Evolutionary conservation across 169 alveolate genomes (phyloP).

Genomic region (Perkinsus olseni): DNA sequence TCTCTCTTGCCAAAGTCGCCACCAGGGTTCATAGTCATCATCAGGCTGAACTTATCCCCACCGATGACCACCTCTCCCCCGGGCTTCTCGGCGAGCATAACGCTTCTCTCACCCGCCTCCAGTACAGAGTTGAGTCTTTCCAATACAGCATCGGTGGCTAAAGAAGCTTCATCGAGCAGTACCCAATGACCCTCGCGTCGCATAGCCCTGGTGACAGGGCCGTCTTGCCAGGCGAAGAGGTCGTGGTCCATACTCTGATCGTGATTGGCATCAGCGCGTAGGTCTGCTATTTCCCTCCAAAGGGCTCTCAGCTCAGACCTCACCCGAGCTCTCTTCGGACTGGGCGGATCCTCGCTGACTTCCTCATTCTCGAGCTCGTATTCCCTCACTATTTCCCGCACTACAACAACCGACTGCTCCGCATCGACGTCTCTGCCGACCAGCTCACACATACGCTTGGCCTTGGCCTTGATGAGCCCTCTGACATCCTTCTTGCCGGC

Average conservation of each 20-base stretch:
- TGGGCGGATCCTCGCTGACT: conserved; percentile 13
- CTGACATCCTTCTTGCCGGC: conserved; percentile 38
- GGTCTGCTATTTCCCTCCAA: conserved; percentile 2
- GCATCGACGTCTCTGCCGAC: conserved; percentile 15
- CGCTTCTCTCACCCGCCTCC: conserved; percentile 70
- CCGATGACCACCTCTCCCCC: conserved; percentile 14
- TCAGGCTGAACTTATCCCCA: conserved; percentile 64
- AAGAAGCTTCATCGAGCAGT: conserved; percentile 94
- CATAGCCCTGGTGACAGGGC: conserved; percentile 94
- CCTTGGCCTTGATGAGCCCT: conserved; percentile 21
- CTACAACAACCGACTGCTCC: conserved; percentile 11
- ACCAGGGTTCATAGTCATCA: conserved; percentile 99
- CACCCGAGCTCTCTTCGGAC: not conserved
- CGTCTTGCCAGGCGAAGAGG: conserved; percentile 97
- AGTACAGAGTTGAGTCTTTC: conserved; percentile 96
- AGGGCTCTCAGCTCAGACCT: not conserved
- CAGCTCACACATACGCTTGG: conserved; percentile 28
- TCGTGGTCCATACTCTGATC: conserved; percentile 37
- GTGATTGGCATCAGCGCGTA: not conserved
- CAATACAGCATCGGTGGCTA: conserved; percentile 96
- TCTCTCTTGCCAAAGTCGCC: conserved; percentile 99
- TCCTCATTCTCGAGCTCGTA: conserved; percentile 23
- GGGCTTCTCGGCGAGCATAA: conserved; percentile 52
- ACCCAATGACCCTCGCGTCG: conserved; percentile 84
- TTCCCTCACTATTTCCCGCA: conserved; percentile 28